A percentile compares a stretch with the other conserved stretches of the same genome.
Conservation (phyloP, 306 rosid genomes). For the cucumber (Cucumis sativus) region DNA sequence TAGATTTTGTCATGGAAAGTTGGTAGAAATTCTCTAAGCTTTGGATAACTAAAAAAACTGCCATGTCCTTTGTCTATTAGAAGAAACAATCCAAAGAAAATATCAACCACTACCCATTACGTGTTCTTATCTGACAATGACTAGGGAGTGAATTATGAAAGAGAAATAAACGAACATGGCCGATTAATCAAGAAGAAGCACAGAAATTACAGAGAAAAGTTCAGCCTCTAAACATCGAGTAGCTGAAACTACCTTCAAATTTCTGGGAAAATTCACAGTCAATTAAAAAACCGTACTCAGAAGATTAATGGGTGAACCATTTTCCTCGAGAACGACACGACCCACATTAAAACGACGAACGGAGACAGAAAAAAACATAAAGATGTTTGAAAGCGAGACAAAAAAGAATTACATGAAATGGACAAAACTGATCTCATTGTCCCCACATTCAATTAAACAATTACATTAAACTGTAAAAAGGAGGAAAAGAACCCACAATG, state of each 20-base stretch:
- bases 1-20: conserved; percentile 2
- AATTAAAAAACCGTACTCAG: background rate
- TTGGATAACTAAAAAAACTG: conserved; percentile 6
- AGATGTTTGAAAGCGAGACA: background rate
- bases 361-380: background rate
- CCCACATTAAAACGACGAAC: background rate
- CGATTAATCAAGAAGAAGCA: background rate
- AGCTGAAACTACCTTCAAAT: background rate
- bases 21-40: conserved; percentile 6
- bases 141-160: background rate
- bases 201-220: conserved; percentile 1
- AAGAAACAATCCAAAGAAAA: background rate
- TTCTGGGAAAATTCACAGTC: background rate
- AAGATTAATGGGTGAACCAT: background rate
- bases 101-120: background rate
- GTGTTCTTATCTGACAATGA: background rate
- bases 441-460: background rate
- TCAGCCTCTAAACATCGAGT: background rate
- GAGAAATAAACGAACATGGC: background rate
- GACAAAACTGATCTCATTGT: background rate
- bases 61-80: background rate
- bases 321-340: background rate
- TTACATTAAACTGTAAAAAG: background rate
- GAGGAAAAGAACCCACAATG: background rate
- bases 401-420: background rate